These are phyloP conservation scores for Fusarium secorum DNA, from an alignment of 2,329 filamentous ascomycete species.

Conservation along the genomic window DNA sequence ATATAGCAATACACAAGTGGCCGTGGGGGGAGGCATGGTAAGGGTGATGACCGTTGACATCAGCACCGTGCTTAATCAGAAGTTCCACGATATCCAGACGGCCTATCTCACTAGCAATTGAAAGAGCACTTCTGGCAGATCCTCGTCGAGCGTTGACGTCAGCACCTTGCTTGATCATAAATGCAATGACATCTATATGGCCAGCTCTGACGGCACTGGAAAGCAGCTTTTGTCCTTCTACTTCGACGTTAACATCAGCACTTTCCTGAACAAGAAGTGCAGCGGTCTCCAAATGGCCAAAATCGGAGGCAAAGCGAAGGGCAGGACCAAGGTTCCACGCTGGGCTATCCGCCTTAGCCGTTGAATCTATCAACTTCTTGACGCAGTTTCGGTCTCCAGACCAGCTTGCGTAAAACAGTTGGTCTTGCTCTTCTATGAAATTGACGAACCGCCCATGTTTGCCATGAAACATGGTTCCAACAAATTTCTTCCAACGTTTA, in stretches of 20 bases:
- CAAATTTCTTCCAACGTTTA: background rate
- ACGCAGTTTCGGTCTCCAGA: background rate
- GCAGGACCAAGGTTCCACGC: rapidly evolving
- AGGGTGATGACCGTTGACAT: background rate
- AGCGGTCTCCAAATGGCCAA: background rate
- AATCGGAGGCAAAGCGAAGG: rapidly evolving
- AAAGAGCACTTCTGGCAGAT: rapidly evolving
- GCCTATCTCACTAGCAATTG: rapidly evolving
- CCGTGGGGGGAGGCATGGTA: too few species aligned
- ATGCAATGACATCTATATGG: background rate
- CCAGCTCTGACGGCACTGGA: background rate
- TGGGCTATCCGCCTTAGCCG: rapidly evolving
- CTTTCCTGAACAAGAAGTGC: too few species aligned
- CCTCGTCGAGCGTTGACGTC: background rate
- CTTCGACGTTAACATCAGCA: background rate
- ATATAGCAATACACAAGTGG: background rate
- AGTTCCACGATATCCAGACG: rapidly evolving
- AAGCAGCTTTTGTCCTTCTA: too few species aligned
- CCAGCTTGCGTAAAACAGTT: background rate
- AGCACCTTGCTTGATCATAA: rapidly evolving
- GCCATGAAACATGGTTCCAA: too few species aligned
- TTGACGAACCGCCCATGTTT: rapidly evolving
- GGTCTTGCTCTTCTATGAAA: background rate
- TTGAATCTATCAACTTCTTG: background rate
- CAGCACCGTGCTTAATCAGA: background rate